These are phyloP conservation scores for Backusella parvicylindrica DNA, from an alignment of 192 early-diverging fungal genomes.

Conservation along the genomic window DNA sequence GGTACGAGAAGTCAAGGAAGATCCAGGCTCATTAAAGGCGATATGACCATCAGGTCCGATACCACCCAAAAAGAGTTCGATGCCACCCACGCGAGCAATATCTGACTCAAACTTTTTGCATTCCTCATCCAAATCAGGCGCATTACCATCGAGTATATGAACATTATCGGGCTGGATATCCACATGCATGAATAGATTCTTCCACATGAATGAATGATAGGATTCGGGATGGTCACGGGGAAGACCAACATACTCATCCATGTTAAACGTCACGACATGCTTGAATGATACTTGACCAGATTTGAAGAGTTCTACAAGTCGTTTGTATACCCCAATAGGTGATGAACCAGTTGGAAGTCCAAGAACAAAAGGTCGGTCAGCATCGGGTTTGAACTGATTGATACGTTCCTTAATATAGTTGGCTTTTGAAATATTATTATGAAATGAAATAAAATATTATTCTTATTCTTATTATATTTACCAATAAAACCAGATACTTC, in stretches of 20 bases:
- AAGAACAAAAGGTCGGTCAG: constrained; percentile 76
- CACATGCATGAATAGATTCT: constrained; percentile 82
- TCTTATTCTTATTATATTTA: constrained; percentile 16
- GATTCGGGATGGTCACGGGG: constrained; percentile 82
- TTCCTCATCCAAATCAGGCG: constrained; percentile 72
- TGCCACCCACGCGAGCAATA: constrained; percentile 73
- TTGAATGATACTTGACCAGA: constrained; percentile 71
- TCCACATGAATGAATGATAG: constrained; percentile 92
- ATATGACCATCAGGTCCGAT: constrained; percentile 92
- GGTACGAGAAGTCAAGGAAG: constrained; percentile 77
- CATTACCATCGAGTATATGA: constrained; percentile 83
- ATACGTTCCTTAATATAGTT: constrained; percentile 82
- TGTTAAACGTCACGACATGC: constrained; percentile 84
- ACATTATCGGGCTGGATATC: constrained; percentile 83
- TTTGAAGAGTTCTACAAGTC: constrained; percentile 67
- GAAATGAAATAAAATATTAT: not conserved
- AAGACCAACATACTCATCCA: constrained; percentile 87
- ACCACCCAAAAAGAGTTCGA: constrained; percentile 85
- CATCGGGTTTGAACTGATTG: constrained; percentile 68
- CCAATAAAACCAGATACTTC: constrained; percentile 66
- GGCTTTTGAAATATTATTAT: constrained; percentile 35
- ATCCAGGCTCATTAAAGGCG: constrained; percentile 90
- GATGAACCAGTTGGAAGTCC: constrained; percentile 85
- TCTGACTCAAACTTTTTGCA: constrained; percentile 76
- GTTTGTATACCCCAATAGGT: constrained; percentile 76